Conservation (phyloP, 2,329 filamentous ascomycete genomes). For the Calonectria naviculata region DNA sequence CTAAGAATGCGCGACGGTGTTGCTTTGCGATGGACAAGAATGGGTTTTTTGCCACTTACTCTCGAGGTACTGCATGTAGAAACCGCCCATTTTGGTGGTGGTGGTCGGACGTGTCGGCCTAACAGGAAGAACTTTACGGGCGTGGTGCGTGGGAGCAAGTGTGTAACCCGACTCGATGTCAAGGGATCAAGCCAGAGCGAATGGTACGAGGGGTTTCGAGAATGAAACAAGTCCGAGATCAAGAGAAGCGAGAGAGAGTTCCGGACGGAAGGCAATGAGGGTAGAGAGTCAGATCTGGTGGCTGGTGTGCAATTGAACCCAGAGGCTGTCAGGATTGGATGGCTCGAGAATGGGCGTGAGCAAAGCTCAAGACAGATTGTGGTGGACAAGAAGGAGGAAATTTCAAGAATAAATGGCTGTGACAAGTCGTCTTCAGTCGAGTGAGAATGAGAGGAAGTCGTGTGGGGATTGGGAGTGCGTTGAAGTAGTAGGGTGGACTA, state of each 20-base stretch:
- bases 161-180: conserved; percentile 32
- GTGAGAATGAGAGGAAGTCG: conserved; percentile 24
- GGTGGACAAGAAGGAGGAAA: conserved; percentile 33
- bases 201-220: conserved; percentile 15
- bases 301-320: conserved; percentile 6
- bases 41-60: conserved; percentile 66
- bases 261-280: conserved; percentile 9
- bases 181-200: conserved; percentile 7
- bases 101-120: conserved; percentile 32
- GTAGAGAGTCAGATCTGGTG: not conserved
- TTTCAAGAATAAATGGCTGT: conserved; percentile 42
- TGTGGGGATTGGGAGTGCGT: conserved; percentile 41
- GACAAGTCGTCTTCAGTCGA: conserved; percentile 19
- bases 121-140: conserved; percentile 31
- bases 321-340: not conserved
- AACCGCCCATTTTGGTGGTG: conserved; percentile 66
- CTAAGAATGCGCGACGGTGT: conserved; percentile 29
- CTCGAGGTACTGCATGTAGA: conserved; percentile 79
- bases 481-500: conserved; percentile 57
- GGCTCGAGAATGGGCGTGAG: not conserved
- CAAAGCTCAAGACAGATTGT: not conserved
- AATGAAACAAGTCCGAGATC: not conserved
- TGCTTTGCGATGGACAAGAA: conserved; percentile 16
- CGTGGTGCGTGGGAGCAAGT: conserved; percentile 30
- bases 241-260: not conserved